Evolutionary conservation across 331 rosid genomes (phyloP).

Genomic region (Phaseolus coccineus): DNA sequence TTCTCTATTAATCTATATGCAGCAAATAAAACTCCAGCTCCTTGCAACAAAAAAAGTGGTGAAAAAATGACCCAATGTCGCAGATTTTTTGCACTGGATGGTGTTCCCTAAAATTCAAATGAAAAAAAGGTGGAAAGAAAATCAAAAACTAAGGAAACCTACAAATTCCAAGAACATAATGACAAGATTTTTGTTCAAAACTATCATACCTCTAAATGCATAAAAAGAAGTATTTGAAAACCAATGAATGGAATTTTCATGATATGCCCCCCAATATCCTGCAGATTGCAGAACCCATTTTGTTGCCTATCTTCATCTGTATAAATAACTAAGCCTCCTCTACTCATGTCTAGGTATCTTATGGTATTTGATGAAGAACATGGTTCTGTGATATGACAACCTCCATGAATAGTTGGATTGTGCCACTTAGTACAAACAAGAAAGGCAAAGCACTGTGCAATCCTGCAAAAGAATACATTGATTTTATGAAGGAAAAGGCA

Average conservation of each 20-base stretch:
- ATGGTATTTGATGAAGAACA: constrained; percentile 61
- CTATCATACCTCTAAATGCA: constrained; percentile 81
- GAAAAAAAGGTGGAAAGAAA: constrained; percentile 24
- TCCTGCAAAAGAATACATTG: constrained; percentile 61
- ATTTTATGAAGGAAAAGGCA: constrained; percentile 39
- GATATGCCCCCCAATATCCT: constrained; percentile 89
- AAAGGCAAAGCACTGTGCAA: constrained; percentile 94
- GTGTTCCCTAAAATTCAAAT: constrained; percentile 70
- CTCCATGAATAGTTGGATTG: constrained; percentile 87
- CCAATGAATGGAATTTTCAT: constrained; percentile 85
- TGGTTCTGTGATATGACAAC: constrained; percentile 65
- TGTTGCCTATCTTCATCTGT: constrained; percentile 70
- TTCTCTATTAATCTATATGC: constrained; percentile 78
- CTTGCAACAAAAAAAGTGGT: constrained; percentile 91
- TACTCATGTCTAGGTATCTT: constrained; percentile 75
- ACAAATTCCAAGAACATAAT: constrained; percentile 24
- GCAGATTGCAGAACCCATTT: constrained; percentile 66
- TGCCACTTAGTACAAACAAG: constrained; percentile 98
- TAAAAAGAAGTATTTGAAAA: constrained; percentile 84
- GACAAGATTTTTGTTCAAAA: constrained; percentile 15
- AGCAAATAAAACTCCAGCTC: constrained; percentile 81
- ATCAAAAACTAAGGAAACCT: constrained; percentile 36
- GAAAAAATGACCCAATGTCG: constrained; percentile 62
- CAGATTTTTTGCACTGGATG: constrained; percentile 59
- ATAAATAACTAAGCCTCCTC: constrained; percentile 75